phyloP scores from a whole-genome alignment of 73 alveolate species.

The Paramecium pentaurelia region DNA sequence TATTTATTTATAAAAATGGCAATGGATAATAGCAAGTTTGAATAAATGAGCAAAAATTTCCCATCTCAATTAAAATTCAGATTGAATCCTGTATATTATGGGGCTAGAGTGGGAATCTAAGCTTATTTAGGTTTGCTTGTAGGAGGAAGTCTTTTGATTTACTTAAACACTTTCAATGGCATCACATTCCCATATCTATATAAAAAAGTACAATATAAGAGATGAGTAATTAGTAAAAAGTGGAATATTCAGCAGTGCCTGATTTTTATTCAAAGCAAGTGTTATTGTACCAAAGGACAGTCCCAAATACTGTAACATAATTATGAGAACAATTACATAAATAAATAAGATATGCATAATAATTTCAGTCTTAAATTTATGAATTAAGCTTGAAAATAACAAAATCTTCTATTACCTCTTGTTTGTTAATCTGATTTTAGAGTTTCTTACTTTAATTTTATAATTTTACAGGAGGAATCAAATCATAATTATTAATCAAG shows the following conservation, averaged over 20 bases:
- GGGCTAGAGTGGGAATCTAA: slow-evolving; percentile 16
- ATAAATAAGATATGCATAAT: neutral
- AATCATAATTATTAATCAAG: neutral
- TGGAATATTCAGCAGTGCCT: slow-evolving; percentile 12
- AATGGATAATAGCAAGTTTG: slow-evolving; percentile 41
- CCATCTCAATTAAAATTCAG: neutral
- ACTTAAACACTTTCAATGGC: neutral
- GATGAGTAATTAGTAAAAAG: neutral
- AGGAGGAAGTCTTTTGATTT: neutral
- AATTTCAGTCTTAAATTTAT: neutral
- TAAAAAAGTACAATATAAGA: neutral
- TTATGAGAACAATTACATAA: slow-evolving; percentile 3
- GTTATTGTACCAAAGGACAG: neutral
- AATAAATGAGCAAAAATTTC: neutral
- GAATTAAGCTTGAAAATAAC: neutral
- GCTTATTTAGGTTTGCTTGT: neutral
- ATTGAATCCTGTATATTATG: slow-evolving; percentile 23
- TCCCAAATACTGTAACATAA: neutral
- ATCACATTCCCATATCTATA: slow-evolving; percentile 1
- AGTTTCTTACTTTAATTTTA: neutral
- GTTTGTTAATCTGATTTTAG: neutral
- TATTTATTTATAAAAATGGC: neutral
- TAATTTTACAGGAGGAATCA: neutral
- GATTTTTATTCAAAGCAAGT: neutral
- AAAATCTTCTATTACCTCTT: neutral